Conservation (phyloP, 306 rosid species). For the Begonia peltatifolia region DNA sequence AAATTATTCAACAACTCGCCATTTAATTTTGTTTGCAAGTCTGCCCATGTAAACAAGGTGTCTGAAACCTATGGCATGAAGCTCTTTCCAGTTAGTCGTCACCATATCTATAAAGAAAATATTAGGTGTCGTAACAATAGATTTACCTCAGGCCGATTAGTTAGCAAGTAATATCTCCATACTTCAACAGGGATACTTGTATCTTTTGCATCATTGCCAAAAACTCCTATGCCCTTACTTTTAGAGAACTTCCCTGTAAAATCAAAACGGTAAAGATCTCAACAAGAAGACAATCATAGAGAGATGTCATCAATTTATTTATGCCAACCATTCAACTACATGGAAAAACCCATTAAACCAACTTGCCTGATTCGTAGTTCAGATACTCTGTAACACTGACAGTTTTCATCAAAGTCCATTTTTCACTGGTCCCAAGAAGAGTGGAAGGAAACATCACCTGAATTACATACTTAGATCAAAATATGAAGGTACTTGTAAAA, state of each 20-base stretch:
- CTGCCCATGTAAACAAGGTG: conserved; percentile 80
- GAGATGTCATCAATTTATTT: too few relatives aligned
- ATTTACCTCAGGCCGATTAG: conserved; percentile 90
- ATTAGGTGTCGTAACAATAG: background rate
- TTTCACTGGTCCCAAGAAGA: conserved; percentile 74
- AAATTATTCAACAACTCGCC: conserved; percentile 73
- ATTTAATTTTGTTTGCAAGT: conserved; percentile 87
- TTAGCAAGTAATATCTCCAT: conserved; percentile 95
- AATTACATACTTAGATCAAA: background rate
- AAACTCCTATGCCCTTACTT: conserved; percentile 86
- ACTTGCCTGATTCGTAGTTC: conserved; percentile 79
- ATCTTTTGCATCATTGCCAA: conserved; percentile 90
- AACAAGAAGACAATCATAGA: too few relatives aligned
- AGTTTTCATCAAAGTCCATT: conserved; percentile 93
- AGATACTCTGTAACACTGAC: conserved; percentile 94
- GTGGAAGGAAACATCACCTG: conserved; percentile 99
- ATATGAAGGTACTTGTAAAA: too few relatives aligned
- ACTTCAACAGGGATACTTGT: conserved; percentile 87
- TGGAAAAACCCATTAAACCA: too few relatives aligned
- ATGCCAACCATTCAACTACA: too few relatives aligned
- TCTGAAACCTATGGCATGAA: conserved; percentile 55
- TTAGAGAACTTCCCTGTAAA: conserved; percentile 83
- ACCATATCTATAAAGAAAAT: too few relatives aligned
- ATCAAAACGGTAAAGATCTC: background rate
- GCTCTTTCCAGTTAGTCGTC: background rate